Percentiles rank a stretch among this genome's conserved stretches.
Evolutionary conservation across 1,139 yeast genomes (phyloP).

Genomic region (Kodamaea sp.): DNA sequence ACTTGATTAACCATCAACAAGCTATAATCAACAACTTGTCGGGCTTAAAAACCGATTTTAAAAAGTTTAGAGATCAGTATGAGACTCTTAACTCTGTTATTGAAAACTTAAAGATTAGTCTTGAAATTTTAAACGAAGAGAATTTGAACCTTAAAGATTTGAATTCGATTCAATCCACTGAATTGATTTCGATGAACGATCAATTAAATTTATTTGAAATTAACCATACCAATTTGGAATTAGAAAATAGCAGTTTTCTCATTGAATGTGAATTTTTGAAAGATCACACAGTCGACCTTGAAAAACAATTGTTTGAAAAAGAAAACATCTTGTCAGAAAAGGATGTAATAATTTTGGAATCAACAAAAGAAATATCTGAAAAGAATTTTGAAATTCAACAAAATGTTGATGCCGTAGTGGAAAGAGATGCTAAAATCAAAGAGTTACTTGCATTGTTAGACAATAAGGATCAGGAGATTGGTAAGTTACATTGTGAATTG

Average conservation of each 20-base stretch:
- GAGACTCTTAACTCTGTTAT: constrained; percentile 12
- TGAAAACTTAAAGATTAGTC: constrained; percentile 11
- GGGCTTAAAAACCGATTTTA: constrained; percentile 16
- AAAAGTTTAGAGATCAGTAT: constrained; percentile 11
- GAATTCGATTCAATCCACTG: constrained; percentile 10
- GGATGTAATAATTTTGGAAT: constrained; percentile 12
- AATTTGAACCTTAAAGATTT: constrained; percentile 11
- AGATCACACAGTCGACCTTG: constrained; percentile 5
- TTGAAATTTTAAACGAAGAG: constrained; percentile 9
- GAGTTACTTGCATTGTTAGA: neutral
- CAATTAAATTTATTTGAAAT: constrained; percentile 11
- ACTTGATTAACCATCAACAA: constrained; percentile 11
- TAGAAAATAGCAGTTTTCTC: constrained; percentile 5
- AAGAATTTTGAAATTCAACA: constrained; percentile 4
- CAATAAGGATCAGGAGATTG: constrained; percentile 1
- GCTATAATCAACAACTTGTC: constrained; percentile 11
- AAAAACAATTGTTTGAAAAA: constrained; percentile 7
- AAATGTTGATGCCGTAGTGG: neutral
- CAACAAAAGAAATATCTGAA: constrained; percentile 12
- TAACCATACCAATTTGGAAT: constrained; percentile 11
- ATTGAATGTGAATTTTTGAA: constrained; percentile 7
- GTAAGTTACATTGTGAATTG: neutral
- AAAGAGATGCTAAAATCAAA: constrained; percentile 1
- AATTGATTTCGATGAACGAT: constrained; percentile 11
- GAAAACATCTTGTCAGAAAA: constrained; percentile 11